Percentiles rank a stretch among this genome's conserved stretches.
phyloP scores from a whole-genome alignment of 805 yeast species.

The Tetrapisispora fleetii region DNA sequence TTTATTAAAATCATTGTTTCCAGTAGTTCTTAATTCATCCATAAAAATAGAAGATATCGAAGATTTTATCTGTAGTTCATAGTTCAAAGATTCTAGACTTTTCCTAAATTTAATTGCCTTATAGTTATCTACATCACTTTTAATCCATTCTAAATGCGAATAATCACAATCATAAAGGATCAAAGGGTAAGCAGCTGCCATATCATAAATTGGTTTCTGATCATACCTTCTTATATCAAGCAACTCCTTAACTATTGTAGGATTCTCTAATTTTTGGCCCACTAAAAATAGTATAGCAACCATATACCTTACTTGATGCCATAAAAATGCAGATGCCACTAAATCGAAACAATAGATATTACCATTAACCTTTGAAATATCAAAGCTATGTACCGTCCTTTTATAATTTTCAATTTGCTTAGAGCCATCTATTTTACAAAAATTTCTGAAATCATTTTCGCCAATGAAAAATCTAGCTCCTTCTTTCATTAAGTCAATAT shows the following conservation, averaged over 20 bases:
- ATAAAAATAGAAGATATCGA: constrained; percentile 43
- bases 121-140: constrained; percentile 21
- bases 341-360: constrained; percentile 63
- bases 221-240: constrained; percentile 50
- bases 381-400: constrained; percentile 50
- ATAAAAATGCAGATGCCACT: constrained; percentile 80
- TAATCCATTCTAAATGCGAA: constrained; percentile 58
- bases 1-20: constrained; percentile 18
- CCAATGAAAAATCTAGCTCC: constrained; percentile 59
- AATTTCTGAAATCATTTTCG: constrained; percentile 83
- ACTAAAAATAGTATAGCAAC: constrained; percentile 70
- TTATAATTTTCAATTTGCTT: constrained; percentile 76
- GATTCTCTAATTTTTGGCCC: constrained; percentile 67
- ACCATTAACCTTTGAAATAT: constrained; percentile 33
- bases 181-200: constrained; percentile 86
- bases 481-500: constrained; percentile 53
- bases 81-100: constrained; percentile 40
- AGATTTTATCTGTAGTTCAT: constrained; percentile 49
- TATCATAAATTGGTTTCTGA: constrained; percentile 66
- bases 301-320: constrained; percentile 98
- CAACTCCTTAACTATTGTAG: constrained; percentile 46
- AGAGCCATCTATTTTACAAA: constrained; percentile 89
- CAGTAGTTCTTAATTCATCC: constrained; percentile 20
- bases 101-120: constrained; percentile 36
- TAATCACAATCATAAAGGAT: constrained; percentile 79